A percentile compares a stretch with the other conserved stretches of the same genome.
Evolutionary conservation across 1,139 yeast genomes (phyloP).

Genomic region (Kurtzmaniella quercitrusa): DNA sequence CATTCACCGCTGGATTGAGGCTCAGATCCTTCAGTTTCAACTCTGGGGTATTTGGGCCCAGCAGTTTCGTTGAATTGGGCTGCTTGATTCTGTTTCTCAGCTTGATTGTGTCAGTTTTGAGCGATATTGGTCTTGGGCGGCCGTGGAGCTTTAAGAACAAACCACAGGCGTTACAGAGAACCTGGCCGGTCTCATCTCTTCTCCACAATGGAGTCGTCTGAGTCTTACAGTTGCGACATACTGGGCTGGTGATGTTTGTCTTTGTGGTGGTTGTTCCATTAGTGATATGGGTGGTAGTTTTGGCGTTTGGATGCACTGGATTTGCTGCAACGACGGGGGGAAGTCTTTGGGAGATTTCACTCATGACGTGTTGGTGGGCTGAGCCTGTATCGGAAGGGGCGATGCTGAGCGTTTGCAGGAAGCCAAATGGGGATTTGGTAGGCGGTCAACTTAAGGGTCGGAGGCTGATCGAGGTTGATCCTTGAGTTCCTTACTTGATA

Average conservation of each 20-base stretch:
- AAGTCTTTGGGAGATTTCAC: slow-evolving; percentile 28
- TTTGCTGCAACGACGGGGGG: slow-evolving; percentile 16
- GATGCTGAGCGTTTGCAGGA: too few species aligned
- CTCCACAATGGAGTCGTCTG: slow-evolving; percentile 95
- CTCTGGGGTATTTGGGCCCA: slow-evolving; percentile 44
- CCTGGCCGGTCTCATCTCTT: slow-evolving; percentile 90
- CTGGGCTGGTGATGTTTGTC: slow-evolving; percentile 56
- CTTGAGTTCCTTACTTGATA: too few species aligned
- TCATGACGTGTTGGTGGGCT: slow-evolving; percentile 14
- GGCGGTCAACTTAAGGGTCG: too few species aligned
- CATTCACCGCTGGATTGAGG: slow-evolving; percentile 9
- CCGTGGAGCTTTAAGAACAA: slow-evolving; percentile 87
- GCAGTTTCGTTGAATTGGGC: slow-evolving; percentile 18
- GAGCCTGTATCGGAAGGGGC: too few species aligned
- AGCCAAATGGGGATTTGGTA: too few species aligned
- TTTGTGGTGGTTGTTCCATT: slow-evolving; percentile 45
- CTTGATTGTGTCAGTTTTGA: slow-evolving; percentile 89
- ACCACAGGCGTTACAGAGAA: slow-evolving; percentile 94
- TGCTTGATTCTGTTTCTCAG: slow-evolving; percentile 78
- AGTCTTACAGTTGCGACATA: slow-evolving; percentile 87
- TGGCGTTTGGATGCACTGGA: slow-evolving; percentile 47
- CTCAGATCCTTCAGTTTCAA: slow-evolving; percentile 33
- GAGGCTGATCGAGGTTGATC: too few species aligned
- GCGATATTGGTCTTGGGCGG: slow-evolving; percentile 82
- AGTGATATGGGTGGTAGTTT: slow-evolving; percentile 39